Base-by-base conservation (phyloP, 2,329 filamentous ascomycete genomes). In the Talaromyces sp. region DNA sequence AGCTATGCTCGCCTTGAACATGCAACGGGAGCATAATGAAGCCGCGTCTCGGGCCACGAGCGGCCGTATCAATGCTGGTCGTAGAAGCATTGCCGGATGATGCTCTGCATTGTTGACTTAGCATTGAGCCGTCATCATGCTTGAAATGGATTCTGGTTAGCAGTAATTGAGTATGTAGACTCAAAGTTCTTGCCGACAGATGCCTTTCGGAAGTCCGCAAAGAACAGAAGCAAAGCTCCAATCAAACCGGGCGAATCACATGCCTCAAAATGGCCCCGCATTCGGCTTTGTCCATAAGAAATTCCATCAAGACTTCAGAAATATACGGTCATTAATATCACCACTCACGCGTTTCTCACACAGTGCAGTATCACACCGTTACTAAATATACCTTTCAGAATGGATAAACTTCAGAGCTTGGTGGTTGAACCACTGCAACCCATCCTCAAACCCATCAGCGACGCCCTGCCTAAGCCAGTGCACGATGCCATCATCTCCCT, bases 401-500 rank as follows among this genome's bases (percentile, higher is more conserved):
- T 81, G 79, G 79, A 81, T 62, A 70, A 73, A 33, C 67, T 82
- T 56, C 79, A 82, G 67, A 73, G 73, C 16, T 70, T 72, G 41
- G 69, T 82, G 24, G 68, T 82, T 57, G 71, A 76, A 27, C 80
- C 80, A 37, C 77, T 82, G 65, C 78, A 81, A 68, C 79, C 79
- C 0, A 72, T 76, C 69, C 82, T 92, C 73, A 82, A 82, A 72
- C 90, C 90, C 65, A 83, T 93, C 73, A 91, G 90, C 60, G 84
- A 87, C 72, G 88, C 85, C 74, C 87, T 95, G 60, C 93, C 93
- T 22, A 81, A 82, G 39, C 91, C 91, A 14, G 84, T 97, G 75
- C 87, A 86, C 79, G 85, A 93, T 78, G 82, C 91, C 59, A 90
- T 90, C 73, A 81, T 89, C 72, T 90, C 90, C 68, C 88, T 99